A percentile compares a stretch with the other conserved stretches of the same genome.
Conservation (phyloP, 2,329 filamentous ascomycete species). For the Xylogone sp. region DNA sequence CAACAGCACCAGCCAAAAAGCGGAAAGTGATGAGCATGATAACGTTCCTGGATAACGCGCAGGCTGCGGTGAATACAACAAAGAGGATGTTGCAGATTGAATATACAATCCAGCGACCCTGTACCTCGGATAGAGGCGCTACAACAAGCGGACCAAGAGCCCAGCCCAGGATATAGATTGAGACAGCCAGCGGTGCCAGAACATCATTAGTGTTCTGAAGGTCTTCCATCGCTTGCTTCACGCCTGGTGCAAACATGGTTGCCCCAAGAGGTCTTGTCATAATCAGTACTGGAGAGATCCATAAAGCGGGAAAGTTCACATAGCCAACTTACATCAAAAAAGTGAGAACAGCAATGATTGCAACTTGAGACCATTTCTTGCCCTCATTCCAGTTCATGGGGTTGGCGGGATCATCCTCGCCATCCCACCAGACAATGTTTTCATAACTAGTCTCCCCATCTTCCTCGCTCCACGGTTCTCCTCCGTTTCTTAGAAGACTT, state of each 20-base stretch:
- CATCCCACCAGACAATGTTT: too few relatives aligned
- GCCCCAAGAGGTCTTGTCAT: conserved; percentile 22
- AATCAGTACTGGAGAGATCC: too few relatives aligned
- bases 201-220: conserved; percentile 35
- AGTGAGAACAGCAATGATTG: too few relatives aligned
- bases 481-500: too few relatives aligned
- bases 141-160: conserved; percentile 3
- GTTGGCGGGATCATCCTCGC: too few relatives aligned
- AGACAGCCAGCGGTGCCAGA: conserved; percentile 59
- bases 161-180: conserved; percentile 11
- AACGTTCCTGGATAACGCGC: conserved; percentile 44
- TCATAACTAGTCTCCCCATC: too few relatives aligned
- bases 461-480: too few relatives aligned
- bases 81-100: conserved; percentile 47
- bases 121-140: conserved; percentile 52
- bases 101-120: conserved; percentile 48
- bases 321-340: too few relatives aligned
- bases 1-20: conserved; percentile 54
- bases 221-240: conserved; percentile 38
- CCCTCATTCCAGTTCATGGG: too few relatives aligned
- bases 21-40: conserved; percentile 51
- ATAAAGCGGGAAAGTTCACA: too few relatives aligned
- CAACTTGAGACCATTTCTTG: too few relatives aligned
- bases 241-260: conserved; percentile 44
- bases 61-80: conserved; percentile 41